Evolutionary conservation across 768 basidiomycete species (phyloP), one percentile per base, ranked within the genome.

Genomic region (Melanogaster broomeanus): DNA sequence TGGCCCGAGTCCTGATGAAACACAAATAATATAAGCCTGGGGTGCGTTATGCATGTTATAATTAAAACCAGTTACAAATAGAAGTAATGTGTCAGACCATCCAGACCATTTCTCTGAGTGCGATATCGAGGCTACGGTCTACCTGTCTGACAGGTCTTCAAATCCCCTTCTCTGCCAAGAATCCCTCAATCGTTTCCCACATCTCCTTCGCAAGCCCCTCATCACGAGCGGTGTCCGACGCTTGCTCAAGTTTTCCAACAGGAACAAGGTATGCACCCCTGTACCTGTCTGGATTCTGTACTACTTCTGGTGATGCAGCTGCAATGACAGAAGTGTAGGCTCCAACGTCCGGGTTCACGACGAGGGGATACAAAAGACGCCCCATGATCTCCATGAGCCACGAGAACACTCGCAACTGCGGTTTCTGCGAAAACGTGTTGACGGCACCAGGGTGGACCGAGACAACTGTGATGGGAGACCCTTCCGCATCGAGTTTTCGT

Each of bases 221-320:
- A 15, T 57, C 61, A 16, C 13, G 49, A 0, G 56, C 67, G 3
- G 33, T 45, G 12, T 44, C 50, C 7, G 46, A 52, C 3, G 61
- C 52, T 22, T 49, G 3, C 16, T 46, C 13, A 4, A 73, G 33
- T 1, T 16, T 52, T 7, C 56, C 64, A 0, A 63, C 55, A 0
- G 71, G 70, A 24, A 62, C 39, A n/a, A 72, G 42, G 45, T 72
- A 68, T 48, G 53, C 59, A n/a, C 72, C 68, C 37, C 57, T 55
- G 51, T 66, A 72, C 46, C 53, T 67, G 15, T 58, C 61, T 33
- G 50, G 52, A 6, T 61, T 21, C 12, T 56, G 49, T 5, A 25
- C 42, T 13, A 72, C 42, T 8, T 61, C 61, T 15, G 61, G 33
- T 6, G 65, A 64, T 13, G 62, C 67, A 0, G 72, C 70, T 7